Evolutionary conservation across 2,329 filamentous ascomycete species (phyloP), one percentile per base, ranked within the genome.

Genomic region (Myriosclerotinia duriaeana): DNA sequence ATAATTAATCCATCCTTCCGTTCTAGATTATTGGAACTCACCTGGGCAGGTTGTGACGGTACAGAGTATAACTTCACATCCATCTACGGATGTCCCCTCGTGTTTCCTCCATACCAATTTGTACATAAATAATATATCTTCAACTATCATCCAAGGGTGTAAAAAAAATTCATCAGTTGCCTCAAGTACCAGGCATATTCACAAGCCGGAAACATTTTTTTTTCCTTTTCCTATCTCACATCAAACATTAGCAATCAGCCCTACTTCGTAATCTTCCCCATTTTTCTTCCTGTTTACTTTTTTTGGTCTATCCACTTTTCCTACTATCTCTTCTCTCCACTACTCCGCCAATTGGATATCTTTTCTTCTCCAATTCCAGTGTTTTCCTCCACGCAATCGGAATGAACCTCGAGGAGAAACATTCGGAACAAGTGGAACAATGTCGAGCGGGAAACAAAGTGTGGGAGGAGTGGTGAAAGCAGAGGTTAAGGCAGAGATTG

Each of bases 331-430:
- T 55, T 36, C 34, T 26, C n/a, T 44, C 62, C 42, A 22, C 55
- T 64, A 7, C 46, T 52, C 38, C 26, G 42, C 40, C 66, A 53
- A 66, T 53, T 65, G 54, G 15, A 40, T 61, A 50, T 52, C n/a
- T 38, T 40, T 50, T 48, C 12, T 38, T 48, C 61, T 53, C 38
- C 61, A 42, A 22, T 46, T 38, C 34, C n/a, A 12, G 12, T 56
- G 20, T 22, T 34, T 11, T n/a, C 56, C 11, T 34, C 15, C 40
- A 48, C 44, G 15, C 53, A 34, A 34, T 48, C 54, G 58, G 69
- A 65, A 65, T 65, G 64, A 60, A 46, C 54, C 36, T 61, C 68
- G 68, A 71, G 69, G 61, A 66, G 73, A 73, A 73, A 75, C 73
- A 70, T 70, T 65, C 52, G 64, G 56, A 67, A 56, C 59, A 66